phyloP scores from a whole-genome alignment of 345 rosid species.

The Streptanthus diversifolius region DNA sequence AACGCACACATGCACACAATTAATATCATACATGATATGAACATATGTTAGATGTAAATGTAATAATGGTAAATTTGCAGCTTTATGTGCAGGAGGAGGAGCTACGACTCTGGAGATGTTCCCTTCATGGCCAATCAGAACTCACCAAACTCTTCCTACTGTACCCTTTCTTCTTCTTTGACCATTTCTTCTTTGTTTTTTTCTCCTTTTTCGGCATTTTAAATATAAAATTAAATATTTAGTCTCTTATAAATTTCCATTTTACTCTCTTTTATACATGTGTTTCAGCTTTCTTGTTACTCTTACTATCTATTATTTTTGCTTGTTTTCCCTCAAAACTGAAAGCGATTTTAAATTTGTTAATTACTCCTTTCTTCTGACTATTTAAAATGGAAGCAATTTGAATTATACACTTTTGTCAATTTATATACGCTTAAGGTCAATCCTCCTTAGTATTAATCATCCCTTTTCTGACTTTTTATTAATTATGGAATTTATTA shows the following conservation, averaged over 20 bases:
- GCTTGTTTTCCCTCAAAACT: not conserved
- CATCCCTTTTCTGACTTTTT: constrained; percentile 15
- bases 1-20: constrained; percentile 6
- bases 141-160: constrained; percentile 86
- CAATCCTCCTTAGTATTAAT: not conserved
- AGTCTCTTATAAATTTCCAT: not conserved
- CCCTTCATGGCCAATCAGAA: constrained; percentile 99
- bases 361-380: constrained; percentile 26
- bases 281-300: constrained; percentile 20
- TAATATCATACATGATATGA: not conserved
- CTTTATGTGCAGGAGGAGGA: constrained; percentile 60
- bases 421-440: constrained; percentile 29
- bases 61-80: constrained; percentile 54
- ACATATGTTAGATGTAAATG: not conserved
- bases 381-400: constrained; percentile 10
- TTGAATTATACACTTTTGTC: constrained; percentile 22
- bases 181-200: constrained; percentile 46
- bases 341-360: constrained; percentile 27
- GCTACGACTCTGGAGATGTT: constrained; percentile 99
- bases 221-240: not conserved
- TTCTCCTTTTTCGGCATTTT: constrained; percentile 28
- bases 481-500: not conserved
- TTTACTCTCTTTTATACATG: constrained; percentile 12
- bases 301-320: constrained; percentile 25
- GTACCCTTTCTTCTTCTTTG: constrained; percentile 50